Evolutionary conservation across 768 basidiomycete genomes (phyloP).

Genomic region (Filobasidium wieringae): DNA sequence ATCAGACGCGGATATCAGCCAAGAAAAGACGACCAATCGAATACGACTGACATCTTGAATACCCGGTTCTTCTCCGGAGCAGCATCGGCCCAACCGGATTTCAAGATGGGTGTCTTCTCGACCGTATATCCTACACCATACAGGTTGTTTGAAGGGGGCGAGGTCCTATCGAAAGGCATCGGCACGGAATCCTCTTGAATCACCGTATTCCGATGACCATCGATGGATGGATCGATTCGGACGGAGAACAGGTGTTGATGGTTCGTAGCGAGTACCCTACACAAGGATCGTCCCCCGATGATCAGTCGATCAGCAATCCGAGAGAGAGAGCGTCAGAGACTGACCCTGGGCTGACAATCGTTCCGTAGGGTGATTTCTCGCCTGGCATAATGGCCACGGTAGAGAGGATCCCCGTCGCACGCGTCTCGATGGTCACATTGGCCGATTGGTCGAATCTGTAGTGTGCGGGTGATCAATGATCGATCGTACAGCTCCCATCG

Average conservation of each 20-base stretch:
- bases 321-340: not conserved
- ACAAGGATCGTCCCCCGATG: no score
- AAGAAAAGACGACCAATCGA: no score
- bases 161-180: slow-evolving; percentile 9
- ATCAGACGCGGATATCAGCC: not conserved
- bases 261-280: slow-evolving; percentile 22
- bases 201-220: slow-evolving; percentile 19
- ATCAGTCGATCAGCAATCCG: not conserved
- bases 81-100: slow-evolving; percentile 25
- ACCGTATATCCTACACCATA: slow-evolving; percentile 21
- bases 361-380: slow-evolving; percentile 24
- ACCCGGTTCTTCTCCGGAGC: slow-evolving; percentile 21
- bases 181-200: slow-evolving; percentile 28
- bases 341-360: slow-evolving; percentile 26
- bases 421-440: slow-evolving; percentile 27
- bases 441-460: slow-evolving; percentile 28
- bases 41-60: slow-evolving; percentile 23
- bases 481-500: no score
- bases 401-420: slow-evolving; percentile 33
- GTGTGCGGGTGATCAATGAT: no score
- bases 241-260: slow-evolving; percentile 30
- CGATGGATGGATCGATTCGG: slow-evolving; percentile 27
- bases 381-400: slow-evolving; percentile 26
- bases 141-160: slow-evolving; percentile 3
- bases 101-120: slow-evolving; percentile 19